Evolutionary conservation across 2,329 filamentous ascomycete species (phyloP).

Genomic region (Phaeosphaeria sp.): DNA sequence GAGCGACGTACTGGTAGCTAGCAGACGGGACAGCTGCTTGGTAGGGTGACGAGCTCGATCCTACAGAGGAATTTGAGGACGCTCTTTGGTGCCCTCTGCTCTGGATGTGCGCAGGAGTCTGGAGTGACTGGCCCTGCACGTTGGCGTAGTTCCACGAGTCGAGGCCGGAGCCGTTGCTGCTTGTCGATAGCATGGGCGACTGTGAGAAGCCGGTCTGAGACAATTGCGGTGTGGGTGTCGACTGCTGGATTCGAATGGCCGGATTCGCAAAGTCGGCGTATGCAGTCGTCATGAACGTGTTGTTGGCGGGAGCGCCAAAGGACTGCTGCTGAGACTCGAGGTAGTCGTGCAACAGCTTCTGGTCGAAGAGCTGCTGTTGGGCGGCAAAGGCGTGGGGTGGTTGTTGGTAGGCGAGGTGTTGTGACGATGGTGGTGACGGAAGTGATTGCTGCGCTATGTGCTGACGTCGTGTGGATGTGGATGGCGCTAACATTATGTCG

Average conservation of each 20-base stretch:
- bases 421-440: slow-evolving; percentile 39
- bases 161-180: slow-evolving; percentile 30
- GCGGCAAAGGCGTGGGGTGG: slow-evolving; percentile 31
- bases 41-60: slow-evolving; percentile 45
- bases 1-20: slow-evolving; percentile 53
- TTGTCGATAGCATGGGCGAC: slow-evolving; percentile 38
- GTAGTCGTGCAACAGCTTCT: slow-evolving; percentile 47
- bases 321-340: slow-evolving; percentile 45
- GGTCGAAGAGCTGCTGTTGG: slow-evolving; percentile 34
- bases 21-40: slow-evolving; percentile 35
- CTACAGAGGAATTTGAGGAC: slow-evolving; percentile 48
- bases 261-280: slow-evolving; percentile 45
- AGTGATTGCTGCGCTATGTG: slow-evolving; percentile 37
- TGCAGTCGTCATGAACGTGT: slow-evolving; percentile 42
- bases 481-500: slow-evolving; percentile 47
- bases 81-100: slow-evolving; percentile 45
- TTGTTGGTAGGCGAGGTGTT: slow-evolving; percentile 37
- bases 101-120: slow-evolving; percentile 40
- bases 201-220: slow-evolving; percentile 33
- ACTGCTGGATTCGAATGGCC: slow-evolving; percentile 50
- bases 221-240: slow-evolving; percentile 47
- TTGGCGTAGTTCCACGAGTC: slow-evolving; percentile 45
- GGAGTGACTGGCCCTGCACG: slow-evolving; percentile 40
- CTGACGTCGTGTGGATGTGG: slow-evolving; percentile 47
- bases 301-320: slow-evolving; percentile 25